Percentiles rank a stretch among this genome's conserved stretches.
phyloP scores from a whole-genome alignment of 1,139 yeast species.

The Arxiozyma telluris region DNA sequence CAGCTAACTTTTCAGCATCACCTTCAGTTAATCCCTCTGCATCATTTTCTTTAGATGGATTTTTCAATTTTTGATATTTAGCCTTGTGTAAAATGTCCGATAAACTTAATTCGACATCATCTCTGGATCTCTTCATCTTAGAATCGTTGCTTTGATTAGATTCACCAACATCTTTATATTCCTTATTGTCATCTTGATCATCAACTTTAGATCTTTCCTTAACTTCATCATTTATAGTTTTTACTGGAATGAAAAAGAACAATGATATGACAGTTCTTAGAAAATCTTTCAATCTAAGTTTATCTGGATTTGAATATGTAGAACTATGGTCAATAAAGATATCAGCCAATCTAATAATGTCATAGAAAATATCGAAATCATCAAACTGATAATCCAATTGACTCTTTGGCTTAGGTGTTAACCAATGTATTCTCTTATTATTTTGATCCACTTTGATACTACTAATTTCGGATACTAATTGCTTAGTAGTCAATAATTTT shows the following conservation, averaged over 20 bases:
- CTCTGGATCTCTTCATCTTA: slow-evolving; percentile 38
- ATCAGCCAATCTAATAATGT: slow-evolving; percentile 59
- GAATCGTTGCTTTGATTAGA: not conserved
- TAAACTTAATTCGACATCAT: slow-evolving; percentile 56
- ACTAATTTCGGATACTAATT: slow-evolving; percentile 81
- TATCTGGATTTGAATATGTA: slow-evolving; percentile 71
- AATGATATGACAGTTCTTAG: slow-evolving; percentile 48
- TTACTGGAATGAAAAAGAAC: slow-evolving; percentile 23
- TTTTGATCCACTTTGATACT: slow-evolving; percentile 84
- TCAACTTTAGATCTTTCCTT: slow-evolving; percentile 10
- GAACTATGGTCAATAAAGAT: slow-evolving; percentile 63
- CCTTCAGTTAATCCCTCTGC: slow-evolving; percentile 20
- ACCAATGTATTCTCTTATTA: slow-evolving; percentile 69
- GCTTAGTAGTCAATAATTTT: slow-evolving; percentile 81
- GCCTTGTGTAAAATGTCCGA: slow-evolving; percentile 64
- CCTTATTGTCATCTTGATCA: slow-evolving; percentile 5
- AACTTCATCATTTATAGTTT: slow-evolving; percentile 32
- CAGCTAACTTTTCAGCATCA: slow-evolving; percentile 19
- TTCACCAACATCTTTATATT: not conserved
- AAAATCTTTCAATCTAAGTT: slow-evolving; percentile 66
- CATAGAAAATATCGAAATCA: slow-evolving; percentile 64
- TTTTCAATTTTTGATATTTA: slow-evolving; percentile 41
- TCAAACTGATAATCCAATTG: slow-evolving; percentile 63
- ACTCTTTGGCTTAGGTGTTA: slow-evolving; percentile 76
- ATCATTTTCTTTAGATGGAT: slow-evolving; percentile 13